A percentile compares a stretch with the other conserved stretches of the same genome.
Conservation (phyloP, 1,284 basidiomycete genomes). For the Ustilago bromivora region DNA sequence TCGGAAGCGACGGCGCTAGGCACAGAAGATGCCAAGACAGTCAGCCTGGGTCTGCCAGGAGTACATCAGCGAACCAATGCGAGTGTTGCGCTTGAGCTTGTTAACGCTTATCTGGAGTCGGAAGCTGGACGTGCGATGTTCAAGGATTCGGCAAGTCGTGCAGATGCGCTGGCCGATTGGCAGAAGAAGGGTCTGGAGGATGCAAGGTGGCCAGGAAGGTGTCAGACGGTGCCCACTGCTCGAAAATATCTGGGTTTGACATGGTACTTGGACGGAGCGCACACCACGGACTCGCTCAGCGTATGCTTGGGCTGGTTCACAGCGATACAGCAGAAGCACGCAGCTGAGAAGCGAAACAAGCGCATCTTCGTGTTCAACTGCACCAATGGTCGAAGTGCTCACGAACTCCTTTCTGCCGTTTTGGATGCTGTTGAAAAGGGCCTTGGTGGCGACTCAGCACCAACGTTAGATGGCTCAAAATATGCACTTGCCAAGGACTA, state of each 20-base stretch:
- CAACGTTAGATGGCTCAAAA: neutral
- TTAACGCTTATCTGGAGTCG: constrained; percentile 78
- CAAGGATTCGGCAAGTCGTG: constrained; percentile 23
- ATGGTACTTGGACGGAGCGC: constrained; percentile 96
- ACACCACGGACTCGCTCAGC: constrained; percentile 89
- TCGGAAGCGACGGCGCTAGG: constrained; percentile 24
- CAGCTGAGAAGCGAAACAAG: constrained; percentile 55
- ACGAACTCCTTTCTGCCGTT: constrained; percentile 78
- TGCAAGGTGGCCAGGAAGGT: constrained; percentile 95
- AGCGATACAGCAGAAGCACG: constrained; percentile 17
- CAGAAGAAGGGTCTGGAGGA: constrained; percentile 78
- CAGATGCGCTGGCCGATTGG: constrained; percentile 44
- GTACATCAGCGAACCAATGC: constrained; percentile 91
- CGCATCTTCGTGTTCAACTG: constrained; percentile 94
- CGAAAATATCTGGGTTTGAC: constrained; percentile 71
- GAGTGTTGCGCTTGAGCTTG: constrained; percentile 83
- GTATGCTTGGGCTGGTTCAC: constrained; percentile 87
- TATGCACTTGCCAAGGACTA: constrained; percentile 65
- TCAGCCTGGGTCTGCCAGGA: constrained; percentile 81
- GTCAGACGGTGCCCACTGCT: constrained; percentile 81
- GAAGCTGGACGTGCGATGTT: constrained; percentile 59
- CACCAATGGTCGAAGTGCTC: constrained; percentile 87
- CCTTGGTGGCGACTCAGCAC: constrained; percentile 7
- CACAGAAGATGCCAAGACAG: neutral
- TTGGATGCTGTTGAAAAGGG: constrained; percentile 66